These are phyloP conservation scores for Talaromyces sp. DNA, from an alignment of 2,329 filamentous ascomycete species.

Conservation along the genomic window DNA sequence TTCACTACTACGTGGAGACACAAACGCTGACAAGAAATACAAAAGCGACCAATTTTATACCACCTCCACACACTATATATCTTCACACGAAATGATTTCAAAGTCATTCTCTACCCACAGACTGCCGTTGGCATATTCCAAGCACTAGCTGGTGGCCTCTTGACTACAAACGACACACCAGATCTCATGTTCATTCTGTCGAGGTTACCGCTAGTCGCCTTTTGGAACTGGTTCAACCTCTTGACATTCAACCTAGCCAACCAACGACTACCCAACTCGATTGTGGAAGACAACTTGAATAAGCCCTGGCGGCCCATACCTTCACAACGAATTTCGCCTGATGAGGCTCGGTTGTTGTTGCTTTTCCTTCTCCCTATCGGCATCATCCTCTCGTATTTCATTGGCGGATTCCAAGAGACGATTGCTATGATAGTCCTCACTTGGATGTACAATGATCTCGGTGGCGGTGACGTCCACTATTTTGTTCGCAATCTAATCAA, in stretches of 20 bases:
- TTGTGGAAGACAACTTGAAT: constrained; percentile 36
- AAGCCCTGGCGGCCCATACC: constrained; percentile 34
- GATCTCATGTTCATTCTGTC: constrained; percentile 7
- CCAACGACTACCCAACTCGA: constrained; percentile 27
- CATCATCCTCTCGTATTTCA: neutral
- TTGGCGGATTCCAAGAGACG: constrained; percentile 10
- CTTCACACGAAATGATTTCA: constrained; percentile 21
- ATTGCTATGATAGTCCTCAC: constrained; percentile 3
- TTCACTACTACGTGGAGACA: neutral
- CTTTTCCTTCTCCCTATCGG: neutral
- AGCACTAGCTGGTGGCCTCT: constrained; percentile 15
- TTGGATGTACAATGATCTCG: constrained; percentile 16
- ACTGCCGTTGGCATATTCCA: constrained; percentile 25
- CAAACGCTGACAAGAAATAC: neutral
- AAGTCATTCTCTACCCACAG: constrained; percentile 22
- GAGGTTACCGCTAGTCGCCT: constrained; percentile 12
- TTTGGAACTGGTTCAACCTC: constrained; percentile 20
- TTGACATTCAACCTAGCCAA: constrained; percentile 34
- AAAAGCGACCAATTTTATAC: neutral
- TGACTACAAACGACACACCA: neutral
- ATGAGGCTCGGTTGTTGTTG: constrained; percentile 13
- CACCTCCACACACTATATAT: constrained; percentile 14
- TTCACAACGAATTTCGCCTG: constrained; percentile 15
- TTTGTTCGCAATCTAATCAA: constrained; percentile 26
- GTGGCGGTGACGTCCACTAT: constrained; percentile 21